Evolutionary conservation across 176 grass and related monocot species (phyloP).

Genomic region (Bothriochloa decipiens): DNA sequence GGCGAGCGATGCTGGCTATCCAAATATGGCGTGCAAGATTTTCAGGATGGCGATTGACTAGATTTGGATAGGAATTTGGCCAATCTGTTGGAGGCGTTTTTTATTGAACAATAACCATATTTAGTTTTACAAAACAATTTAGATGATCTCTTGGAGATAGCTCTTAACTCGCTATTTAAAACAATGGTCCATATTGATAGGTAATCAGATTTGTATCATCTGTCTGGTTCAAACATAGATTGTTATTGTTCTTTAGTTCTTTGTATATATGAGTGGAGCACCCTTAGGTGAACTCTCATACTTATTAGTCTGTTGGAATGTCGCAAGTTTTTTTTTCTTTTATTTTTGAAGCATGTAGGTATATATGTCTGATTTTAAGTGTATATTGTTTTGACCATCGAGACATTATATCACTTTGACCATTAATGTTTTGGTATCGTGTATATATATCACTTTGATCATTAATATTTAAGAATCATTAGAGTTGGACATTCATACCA

Average conservation of each 20-base stretch:
- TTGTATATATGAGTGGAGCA: not conserved
- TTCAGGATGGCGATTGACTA: too few relatives aligned
- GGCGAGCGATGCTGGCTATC: too few relatives aligned
- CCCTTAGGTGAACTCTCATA: conserved; percentile 20
- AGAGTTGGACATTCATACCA: not conserved
- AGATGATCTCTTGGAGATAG: too few relatives aligned
- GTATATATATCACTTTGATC: conserved; percentile 6
- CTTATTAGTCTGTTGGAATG: conserved; percentile 2
- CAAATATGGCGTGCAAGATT: too few relatives aligned
- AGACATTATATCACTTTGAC: not conserved
- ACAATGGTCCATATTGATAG: not conserved
- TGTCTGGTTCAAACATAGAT: conserved; percentile 29
- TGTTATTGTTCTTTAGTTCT: not conserved
- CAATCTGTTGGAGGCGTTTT: too few relatives aligned
- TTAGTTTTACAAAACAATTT: too few relatives aligned
- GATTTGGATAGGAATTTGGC: too few relatives aligned
- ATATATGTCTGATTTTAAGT: not conserved
- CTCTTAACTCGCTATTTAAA: too few relatives aligned
- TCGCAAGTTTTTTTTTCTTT: not conserved
- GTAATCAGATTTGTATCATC: not conserved
- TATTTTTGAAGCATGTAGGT: not conserved
- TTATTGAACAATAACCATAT: too few relatives aligned
- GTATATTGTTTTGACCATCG: not conserved
- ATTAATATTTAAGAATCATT: not conserved
- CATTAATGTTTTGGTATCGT: not conserved